Evolutionary conservation across 768 basidiomycete species (phyloP), one percentile per base, ranked within the genome.

Genomic region (Pisolithus marmoratus): DNA sequence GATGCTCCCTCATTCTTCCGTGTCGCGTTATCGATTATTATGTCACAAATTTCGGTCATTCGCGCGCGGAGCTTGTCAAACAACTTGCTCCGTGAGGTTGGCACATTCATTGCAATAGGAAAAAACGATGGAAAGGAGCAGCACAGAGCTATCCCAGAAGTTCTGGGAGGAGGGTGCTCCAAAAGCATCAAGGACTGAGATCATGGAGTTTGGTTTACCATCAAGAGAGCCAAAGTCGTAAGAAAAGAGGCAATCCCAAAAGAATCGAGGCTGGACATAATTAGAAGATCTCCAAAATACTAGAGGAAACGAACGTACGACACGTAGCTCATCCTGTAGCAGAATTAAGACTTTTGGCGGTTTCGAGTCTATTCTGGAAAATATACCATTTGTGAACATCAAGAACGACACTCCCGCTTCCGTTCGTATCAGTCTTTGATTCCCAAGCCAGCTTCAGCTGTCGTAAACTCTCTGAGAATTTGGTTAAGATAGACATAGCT

Each of bases 231-330:
- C 69, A 53, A 78, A 78, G 54, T 76, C 66, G 58, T 76, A 72
- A 6, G 73, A 70, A 57, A 78, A 75, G 0, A 75, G 70, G 73
- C 73, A 44, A 74, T 70, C 8, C 77, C 74, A 42, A 76, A 68
- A 45, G 66, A 68, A 56, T 78, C 77, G 5, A 78, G 63, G 1
- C 74, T 75, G 42, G 2, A 15, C n/a, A n/a, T 38, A 15, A 19
- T 17, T 20, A n/a, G 2, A 27, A 19, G 4, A 14, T 4, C 19
- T 15, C 19, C 15, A 46, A 29, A 29, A 14, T 19, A 15, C 11
- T 2, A 8, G 5, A 11, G 29, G 7, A 19, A 3, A n/a, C 29
- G 19, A 23, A 31, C 45, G n/a, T 23, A 46, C 64, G 66, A 64
- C 12, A 66, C 45, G 37, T 58, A 60, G 49, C 64, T 67, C 66